These are phyloP conservation scores for Cystobasidium sp. DNA, from an alignment of 1,284 basidiomycete species.

Conservation along the genomic window DNA sequence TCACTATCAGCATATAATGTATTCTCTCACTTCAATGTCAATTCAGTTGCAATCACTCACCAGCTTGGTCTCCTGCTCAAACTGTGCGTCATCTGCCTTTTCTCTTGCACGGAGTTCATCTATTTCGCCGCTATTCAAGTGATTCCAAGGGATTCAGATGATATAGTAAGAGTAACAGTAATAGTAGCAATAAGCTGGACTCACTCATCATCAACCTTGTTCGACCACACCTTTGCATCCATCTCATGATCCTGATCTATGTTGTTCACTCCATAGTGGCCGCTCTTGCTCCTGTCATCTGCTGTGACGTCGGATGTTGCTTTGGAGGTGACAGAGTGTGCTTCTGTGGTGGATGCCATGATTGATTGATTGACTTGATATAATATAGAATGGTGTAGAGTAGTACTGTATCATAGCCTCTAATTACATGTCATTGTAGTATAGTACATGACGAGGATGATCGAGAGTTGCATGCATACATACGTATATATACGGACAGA, in stretches of 20 bases:
- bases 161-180: background rate
- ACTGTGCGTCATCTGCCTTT: slow-evolving; percentile 29
- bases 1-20: background rate
- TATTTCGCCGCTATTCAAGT: background rate
- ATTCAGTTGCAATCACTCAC: slow-evolving; percentile 4
- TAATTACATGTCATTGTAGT: too few species aligned
- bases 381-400: background rate
- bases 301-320: slow-evolving; percentile 1
- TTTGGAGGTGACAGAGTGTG: background rate
- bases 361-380: too few species aligned
- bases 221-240: slow-evolving; percentile 15
- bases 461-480: background rate
- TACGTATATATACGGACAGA: background rate
- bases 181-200: background rate
- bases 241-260: background rate
- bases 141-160: background rate
- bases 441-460: background rate
- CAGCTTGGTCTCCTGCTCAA: slow-evolving; percentile 31
- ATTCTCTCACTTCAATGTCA: background rate
- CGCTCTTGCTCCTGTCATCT: slow-evolving; percentile 12
- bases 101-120: slow-evolving; percentile 29
- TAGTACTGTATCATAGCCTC: background rate
- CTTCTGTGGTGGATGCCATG: slow-evolving; percentile 16
- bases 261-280: slow-evolving; percentile 28
- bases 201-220: slow-evolving; percentile 20